phyloP scores from a whole-genome alignment of 441 rosid species.

The Adansonia rubrostipa region DNA sequence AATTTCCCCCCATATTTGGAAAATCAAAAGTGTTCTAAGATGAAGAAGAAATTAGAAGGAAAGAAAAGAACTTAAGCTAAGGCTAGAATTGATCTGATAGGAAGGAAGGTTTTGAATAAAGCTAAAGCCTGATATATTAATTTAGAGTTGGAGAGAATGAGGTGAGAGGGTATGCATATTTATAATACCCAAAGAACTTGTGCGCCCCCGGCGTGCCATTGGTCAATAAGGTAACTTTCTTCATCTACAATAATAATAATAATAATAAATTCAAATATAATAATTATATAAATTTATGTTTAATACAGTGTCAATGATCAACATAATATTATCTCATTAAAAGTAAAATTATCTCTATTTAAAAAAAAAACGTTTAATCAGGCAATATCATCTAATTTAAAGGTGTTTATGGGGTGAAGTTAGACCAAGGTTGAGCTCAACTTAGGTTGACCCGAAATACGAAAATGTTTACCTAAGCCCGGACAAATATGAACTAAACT shows the following conservation, averaged over 20 bases:
- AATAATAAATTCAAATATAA: too few relatives aligned
- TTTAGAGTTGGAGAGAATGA: slow-evolving; percentile 27
- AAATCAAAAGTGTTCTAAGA: neutral
- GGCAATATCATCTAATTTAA: too few relatives aligned
- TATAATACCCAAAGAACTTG: slow-evolving; percentile 36
- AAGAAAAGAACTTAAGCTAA: neutral
- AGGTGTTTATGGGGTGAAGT: too few relatives aligned
- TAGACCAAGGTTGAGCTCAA: too few relatives aligned
- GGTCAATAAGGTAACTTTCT: slow-evolving; percentile 20
- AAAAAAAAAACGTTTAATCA: too few relatives aligned
- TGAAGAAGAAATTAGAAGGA: neutral
- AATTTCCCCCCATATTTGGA: slow-evolving; percentile 47
- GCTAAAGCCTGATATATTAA: neutral
- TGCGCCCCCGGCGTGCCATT: slow-evolving; percentile 12
- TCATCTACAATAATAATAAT: neutral
- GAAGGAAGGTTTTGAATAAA: neutral
- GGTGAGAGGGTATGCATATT: slow-evolving; percentile 31
- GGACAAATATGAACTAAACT: too few relatives aligned
- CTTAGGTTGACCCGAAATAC: too few relatives aligned
- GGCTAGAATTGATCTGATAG: neutral
- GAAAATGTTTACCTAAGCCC: too few relatives aligned
- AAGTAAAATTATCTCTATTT: too few relatives aligned
- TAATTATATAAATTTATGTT: too few relatives aligned
- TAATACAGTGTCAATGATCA: too few relatives aligned
- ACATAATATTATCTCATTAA: too few relatives aligned